Percentiles rank a stretch among this genome's conserved stretches.
phyloP scores from a whole-genome alignment of 2,329 filamentous ascomycete genomes.

The Nemania diffusa region DNA sequence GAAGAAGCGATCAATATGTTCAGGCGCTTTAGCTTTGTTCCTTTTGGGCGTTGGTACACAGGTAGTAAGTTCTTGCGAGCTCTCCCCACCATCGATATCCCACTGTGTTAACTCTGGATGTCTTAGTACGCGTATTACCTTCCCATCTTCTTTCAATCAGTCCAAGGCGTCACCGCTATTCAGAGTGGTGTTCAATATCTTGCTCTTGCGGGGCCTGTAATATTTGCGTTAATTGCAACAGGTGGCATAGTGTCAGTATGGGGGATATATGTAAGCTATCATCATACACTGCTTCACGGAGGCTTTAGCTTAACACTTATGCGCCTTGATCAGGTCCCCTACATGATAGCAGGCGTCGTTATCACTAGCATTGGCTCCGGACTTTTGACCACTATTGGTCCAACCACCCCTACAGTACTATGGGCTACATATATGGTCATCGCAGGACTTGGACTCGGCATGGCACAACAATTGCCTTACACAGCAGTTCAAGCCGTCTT shows the following conservation, averaged over 20 bases:
- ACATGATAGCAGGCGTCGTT: neutral
- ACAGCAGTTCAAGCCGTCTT: constrained; percentile 1
- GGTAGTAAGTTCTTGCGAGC: no score
- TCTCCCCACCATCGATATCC: neutral
- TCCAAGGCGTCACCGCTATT: neutral
- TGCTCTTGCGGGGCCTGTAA: neutral
- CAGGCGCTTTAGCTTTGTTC: constrained; percentile 19
- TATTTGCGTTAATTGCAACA: neutral
- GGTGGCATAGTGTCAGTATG: neutral
- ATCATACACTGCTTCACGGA: no score
- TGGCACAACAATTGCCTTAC: neutral
- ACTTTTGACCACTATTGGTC: neutral
- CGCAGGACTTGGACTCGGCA: neutral
- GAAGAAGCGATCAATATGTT: constrained; percentile 21
- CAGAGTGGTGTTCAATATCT: neutral
- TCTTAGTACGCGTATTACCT: neutral
- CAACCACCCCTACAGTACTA: neutral
- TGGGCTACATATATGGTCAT: constrained; percentile 5
- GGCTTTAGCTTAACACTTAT: no score
- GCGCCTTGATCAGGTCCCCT: neutral
- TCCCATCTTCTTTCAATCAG: neutral
- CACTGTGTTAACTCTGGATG: no score
- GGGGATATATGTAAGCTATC: neutral
- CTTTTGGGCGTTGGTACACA: neutral
- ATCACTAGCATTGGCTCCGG: neutral